Evolutionary conservation across 495 filamentous ascomycete genomes (phyloP).

Genomic region (Penicillium macrosclerotiorum): DNA sequence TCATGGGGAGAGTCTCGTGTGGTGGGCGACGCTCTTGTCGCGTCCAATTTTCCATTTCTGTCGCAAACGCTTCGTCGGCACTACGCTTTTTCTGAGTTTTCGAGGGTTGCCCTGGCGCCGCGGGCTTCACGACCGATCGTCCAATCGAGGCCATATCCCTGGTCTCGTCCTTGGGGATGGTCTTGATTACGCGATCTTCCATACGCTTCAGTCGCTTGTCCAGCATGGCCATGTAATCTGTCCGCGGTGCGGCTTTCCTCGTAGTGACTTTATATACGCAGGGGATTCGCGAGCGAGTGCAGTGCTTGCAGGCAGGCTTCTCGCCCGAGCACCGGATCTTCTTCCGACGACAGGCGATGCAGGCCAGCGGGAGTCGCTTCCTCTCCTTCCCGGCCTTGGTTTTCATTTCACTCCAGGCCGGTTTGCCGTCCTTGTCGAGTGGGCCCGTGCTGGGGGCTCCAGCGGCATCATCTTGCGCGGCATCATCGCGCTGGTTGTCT

Average conservation of each 20-base stretch:
- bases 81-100: constrained; percentile 74
- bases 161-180: constrained; percentile 80
- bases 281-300: constrained; percentile 85
- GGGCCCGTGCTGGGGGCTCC: constrained; percentile 54
- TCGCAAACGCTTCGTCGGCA: constrained; percentile 85
- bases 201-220: constrained; percentile 91
- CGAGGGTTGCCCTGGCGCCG: constrained; percentile 57
- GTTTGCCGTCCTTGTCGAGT: constrained; percentile 40
- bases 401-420: constrained; percentile 93
- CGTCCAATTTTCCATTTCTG: constrained; percentile 81
- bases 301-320: constrained; percentile 97
- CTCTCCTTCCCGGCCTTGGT: constrained; percentile 98
- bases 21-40: constrained; percentile 48
- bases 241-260: constrained; percentile 90
- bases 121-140: constrained; percentile 77
- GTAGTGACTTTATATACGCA: constrained; percentile 99
- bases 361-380: constrained; percentile 88
- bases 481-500: constrained; percentile 24
- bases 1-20: constrained; percentile 54
- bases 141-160: constrained; percentile 59
- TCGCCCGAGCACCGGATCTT: constrained; percentile 98
- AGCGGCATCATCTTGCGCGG: constrained; percentile 17
- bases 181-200: constrained; percentile 97
- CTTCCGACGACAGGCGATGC: constrained; percentile 93
- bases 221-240: constrained; percentile 99